phyloP scores from a whole-genome alignment of 371 early-diverging fungal species.

The Choanephora cucurbitarum region DNA sequence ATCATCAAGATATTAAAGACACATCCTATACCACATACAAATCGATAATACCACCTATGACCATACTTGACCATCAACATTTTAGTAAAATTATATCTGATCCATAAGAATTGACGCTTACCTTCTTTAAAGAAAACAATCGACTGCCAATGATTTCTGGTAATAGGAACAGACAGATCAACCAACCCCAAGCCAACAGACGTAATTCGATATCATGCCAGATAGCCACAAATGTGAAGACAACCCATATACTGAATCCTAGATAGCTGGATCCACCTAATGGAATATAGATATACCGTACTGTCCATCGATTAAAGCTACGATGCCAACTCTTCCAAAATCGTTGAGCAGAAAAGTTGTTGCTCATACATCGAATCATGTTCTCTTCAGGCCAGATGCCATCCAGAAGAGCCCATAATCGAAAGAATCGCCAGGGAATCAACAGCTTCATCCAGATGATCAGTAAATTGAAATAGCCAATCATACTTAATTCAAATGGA shows the following conservation, averaged over 20 bases:
- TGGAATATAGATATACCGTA: constrained; percentile 91
- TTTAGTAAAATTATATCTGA: no score
- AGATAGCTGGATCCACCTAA: constrained; percentile 79
- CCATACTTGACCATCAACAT: no score
- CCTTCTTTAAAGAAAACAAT: constrained; percentile 61
- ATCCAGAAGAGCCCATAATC: constrained; percentile 91
- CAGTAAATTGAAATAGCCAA: constrained; percentile 83
- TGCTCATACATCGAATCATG: constrained; percentile 91
- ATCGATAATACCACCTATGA: constrained; percentile 70
- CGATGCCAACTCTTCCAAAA: constrained; percentile 97
- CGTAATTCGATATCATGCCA: constrained; percentile 93
- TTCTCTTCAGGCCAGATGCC: constrained; percentile 87
- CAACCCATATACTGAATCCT: constrained; percentile 71
- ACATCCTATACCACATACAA: constrained; percentile 82
- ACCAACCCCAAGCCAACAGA: constrained; percentile 92
- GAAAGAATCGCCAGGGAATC: constrained; percentile 94
- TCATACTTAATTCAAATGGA: constrained; percentile 73
- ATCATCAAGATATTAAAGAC: constrained; percentile 87
- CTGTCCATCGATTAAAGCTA: constrained; percentile 87
- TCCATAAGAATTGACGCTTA: constrained; percentile 10
- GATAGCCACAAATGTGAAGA: constrained; percentile 94
- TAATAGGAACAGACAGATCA: constrained; percentile 80
- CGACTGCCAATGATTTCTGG: constrained; percentile 77
- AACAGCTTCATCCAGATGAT: constrained; percentile 90
- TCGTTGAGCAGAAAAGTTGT: constrained; percentile 86